These are phyloP conservation scores for Cryptosporidium parvum DNA, from an alignment of 169 alveolate species.

Conservation along the genomic window DNA sequence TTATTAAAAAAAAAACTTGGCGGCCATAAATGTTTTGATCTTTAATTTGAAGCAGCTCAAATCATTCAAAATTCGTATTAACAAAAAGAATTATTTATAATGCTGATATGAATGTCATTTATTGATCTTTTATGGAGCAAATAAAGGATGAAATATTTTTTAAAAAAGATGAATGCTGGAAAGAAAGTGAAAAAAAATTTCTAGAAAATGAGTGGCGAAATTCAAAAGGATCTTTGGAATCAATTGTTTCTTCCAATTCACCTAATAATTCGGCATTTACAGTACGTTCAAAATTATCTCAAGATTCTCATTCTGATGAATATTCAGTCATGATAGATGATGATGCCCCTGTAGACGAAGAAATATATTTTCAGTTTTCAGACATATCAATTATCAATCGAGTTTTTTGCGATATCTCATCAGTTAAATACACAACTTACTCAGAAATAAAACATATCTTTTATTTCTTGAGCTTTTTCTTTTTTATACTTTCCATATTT, in stretches of 20 bases:
- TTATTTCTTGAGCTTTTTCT: constrained; percentile 26
- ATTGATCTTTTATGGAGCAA: constrained; percentile 17
- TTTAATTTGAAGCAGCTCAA: not conserved
- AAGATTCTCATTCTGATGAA: constrained; percentile 6
- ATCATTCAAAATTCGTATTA: not conserved
- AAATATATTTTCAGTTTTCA: constrained; percentile 13
- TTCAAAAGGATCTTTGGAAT: constrained; percentile 55
- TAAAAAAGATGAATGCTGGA: constrained; percentile 68
- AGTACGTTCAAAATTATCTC: constrained; percentile 1
- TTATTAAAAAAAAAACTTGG: not conserved
- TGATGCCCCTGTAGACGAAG: constrained; percentile 6
- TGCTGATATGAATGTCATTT: not conserved
- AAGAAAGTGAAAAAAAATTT: constrained; percentile 54
- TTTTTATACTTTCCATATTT: constrained; percentile 13
- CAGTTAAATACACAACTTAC: constrained; percentile 59
- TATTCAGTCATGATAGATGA: constrained; percentile 44
- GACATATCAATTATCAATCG: constrained; percentile 24
- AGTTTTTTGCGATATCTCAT: constrained; percentile 63
- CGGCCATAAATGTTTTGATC: constrained; percentile 5
- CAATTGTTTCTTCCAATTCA: constrained; percentile 38
- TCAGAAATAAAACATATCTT: constrained; percentile 11
- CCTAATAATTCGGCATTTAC: constrained; percentile 4
- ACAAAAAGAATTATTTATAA: not conserved
- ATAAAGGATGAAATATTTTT: constrained; percentile 18
- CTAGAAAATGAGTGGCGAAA: constrained; percentile 41